Percentiles rank a stretch among this genome's conserved stretches.
Evolutionary conservation across 345 rosid genomes (phyloP).

Genomic region (Rhizophora mangle): DNA sequence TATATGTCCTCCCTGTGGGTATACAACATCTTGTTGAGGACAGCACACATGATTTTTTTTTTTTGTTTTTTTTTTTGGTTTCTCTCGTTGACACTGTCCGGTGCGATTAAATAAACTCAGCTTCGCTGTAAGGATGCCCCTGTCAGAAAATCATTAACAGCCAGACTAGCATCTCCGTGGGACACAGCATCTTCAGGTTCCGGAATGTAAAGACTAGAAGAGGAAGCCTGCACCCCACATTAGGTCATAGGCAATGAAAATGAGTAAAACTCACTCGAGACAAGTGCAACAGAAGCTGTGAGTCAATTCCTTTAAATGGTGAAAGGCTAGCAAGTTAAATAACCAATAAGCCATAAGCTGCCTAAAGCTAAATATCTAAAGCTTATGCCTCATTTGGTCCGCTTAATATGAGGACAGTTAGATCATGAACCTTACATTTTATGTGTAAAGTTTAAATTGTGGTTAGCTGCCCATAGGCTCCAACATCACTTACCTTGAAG

Average conservation of each 20-base stretch:
- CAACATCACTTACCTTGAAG: neutral
- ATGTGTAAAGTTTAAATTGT: too few relatives aligned
- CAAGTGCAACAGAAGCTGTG: too few relatives aligned
- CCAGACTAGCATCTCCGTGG: constrained; percentile 88
- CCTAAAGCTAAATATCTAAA: neutral
- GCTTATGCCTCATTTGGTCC: neutral
- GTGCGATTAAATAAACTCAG: neutral
- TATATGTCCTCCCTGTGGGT: neutral
- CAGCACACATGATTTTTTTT: neutral
- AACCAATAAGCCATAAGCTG: neutral
- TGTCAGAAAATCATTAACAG: constrained; percentile 82
- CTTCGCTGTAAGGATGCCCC: constrained; percentile 36
- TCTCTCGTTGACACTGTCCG: constrained; percentile 13
- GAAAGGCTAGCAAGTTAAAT: neutral
- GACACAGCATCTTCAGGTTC: constrained; percentile 96
- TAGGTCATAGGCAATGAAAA: too few relatives aligned
- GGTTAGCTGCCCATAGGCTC: too few relatives aligned
- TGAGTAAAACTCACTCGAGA: too few relatives aligned
- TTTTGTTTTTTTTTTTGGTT: neutral
- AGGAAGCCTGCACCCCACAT: constrained; percentile 53
- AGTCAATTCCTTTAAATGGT: too few relatives aligned
- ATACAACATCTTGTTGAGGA: neutral
- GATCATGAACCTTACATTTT: neutral
- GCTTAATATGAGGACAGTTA: neutral
- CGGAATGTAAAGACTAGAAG: constrained; percentile 78